A percentile compares a stretch with the other conserved stretches of the same genome.
These are phyloP conservation scores for Mrakia blollopis DNA, from an alignment of 768 basidiomycete species.

Conservation along the genomic window DNA sequence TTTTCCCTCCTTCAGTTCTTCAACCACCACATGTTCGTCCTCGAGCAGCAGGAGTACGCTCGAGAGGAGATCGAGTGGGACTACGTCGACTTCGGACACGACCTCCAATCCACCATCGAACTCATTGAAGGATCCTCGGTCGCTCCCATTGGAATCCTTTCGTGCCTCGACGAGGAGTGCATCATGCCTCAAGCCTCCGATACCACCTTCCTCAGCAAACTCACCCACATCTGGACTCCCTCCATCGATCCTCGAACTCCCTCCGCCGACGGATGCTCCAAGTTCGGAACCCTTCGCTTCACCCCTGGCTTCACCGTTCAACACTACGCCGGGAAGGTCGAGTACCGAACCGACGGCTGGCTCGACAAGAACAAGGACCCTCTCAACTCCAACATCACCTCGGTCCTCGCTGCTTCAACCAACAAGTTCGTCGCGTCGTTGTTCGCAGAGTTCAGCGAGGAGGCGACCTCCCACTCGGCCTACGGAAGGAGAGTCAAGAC, in stretches of 20 bases:
- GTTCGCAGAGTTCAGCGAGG: slow-evolving; percentile 73
- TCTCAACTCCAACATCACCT: slow-evolving; percentile 88
- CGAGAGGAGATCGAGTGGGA: slow-evolving; percentile 97
- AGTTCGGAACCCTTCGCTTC: slow-evolving; percentile 81
- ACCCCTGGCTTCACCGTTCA: slow-evolving; percentile 82
- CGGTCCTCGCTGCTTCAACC: slow-evolving; percentile 74
- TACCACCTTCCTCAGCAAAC: slow-evolving; percentile 86
- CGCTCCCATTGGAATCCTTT: slow-evolving; percentile 75
- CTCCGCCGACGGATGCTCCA: slow-evolving; percentile 63
- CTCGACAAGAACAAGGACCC: slow-evolving; percentile 99
- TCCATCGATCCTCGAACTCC: slow-evolving; percentile 39
- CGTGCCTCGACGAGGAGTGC: slow-evolving; percentile 92
- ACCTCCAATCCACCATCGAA: slow-evolving; percentile 96
- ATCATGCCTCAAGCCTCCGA: slow-evolving; percentile 99
- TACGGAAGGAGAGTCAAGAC: slow-evolving; percentile 60
- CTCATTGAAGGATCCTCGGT: slow-evolving; percentile 75
- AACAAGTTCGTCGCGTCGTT: slow-evolving; percentile 75
- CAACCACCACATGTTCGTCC: slow-evolving; percentile 99
- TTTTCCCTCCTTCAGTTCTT: slow-evolving; percentile 39
- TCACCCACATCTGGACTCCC: slow-evolving; percentile 65
- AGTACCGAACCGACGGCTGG: slow-evolving; percentile 94
- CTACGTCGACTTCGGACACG: slow-evolving; percentile 94
- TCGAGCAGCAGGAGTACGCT: slow-evolving; percentile 97
- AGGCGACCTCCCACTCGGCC: slow-evolving; percentile 38
- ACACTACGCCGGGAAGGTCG: slow-evolving; percentile 95